Evolutionary conservation across 495 filamentous ascomycete species (phyloP), one percentile per base, ranked within the genome.

Genomic region (Aspergillus sparsus): DNA sequence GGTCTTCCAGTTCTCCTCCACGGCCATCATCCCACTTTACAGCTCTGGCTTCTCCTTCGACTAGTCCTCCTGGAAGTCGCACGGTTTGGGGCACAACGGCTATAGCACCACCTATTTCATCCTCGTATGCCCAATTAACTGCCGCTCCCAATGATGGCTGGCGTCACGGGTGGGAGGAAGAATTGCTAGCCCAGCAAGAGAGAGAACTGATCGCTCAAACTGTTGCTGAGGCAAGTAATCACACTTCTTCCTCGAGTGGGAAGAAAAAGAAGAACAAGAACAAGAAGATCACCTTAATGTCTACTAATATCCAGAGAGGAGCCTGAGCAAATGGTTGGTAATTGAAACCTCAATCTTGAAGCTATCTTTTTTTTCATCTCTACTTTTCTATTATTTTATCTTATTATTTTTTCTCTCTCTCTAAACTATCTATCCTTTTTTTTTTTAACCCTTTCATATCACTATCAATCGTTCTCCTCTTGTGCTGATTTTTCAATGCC

Each of bases 251-350:
- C 44, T 69, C 62, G 45, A 66, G 46, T 51, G 72, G 68, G 6
- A 75, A 75, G 50, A 80, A 80, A 53, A 92, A 90, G 77, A 92
- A 90, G 75, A 96, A 93, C 79, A 97, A 95, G 76, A 86, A 83
- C 53, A 92, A 95, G 77, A 94, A 95, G 80, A 97, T 97, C 53
- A 97, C 91, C 9, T 70, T 97, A 57, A 97, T 97, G 92, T 92
- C 90, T 58, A 97, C 92, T 36, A 90, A 83, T 69, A 86, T 81
- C 42, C 80, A 87, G 60, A 79, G 88, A 68, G 88, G 84, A 8
- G 88, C 88, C 53, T 77, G 36, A 64, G 6, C 18, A 7, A 15
- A 51, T 12, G 16, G 51, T 16, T 21, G 49, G 27, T 10, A 9
- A 47, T 47, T 47, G n/a, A 10, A 41, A 41, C 10, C 7, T n/a